A percentile compares a stretch with the other conserved stretches of the same genome.
phyloP scores from a whole-genome alignment of 108 stramenopile species.

The Nitzschia putrida region DNA sequence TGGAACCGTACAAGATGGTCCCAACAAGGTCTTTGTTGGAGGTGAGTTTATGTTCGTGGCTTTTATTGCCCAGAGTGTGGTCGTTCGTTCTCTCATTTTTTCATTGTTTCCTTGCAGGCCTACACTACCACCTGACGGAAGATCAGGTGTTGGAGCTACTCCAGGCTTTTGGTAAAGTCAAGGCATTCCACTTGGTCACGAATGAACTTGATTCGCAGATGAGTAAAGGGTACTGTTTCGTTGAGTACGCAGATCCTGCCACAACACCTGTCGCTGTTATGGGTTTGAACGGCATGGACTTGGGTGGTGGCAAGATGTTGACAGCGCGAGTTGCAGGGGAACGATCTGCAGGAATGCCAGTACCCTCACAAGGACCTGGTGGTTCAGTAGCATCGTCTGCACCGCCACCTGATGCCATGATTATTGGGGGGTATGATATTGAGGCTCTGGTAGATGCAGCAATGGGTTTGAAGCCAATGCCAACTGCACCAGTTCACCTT shows the following conservation, averaged over 20 bases:
- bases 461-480: conserved; percentile 58
- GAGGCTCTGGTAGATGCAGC: conserved; percentile 81
- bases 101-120: conserved; percentile 42
- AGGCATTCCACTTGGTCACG: conserved; percentile 95
- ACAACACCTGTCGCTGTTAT: conserved; percentile 83
- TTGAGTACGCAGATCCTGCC: conserved; percentile 86
- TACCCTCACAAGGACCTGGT: conserved; percentile 17
- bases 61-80: background rate
- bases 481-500: conserved; percentile 47
- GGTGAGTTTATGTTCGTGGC: conserved; percentile 37
- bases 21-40: conserved; percentile 98
- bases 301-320: conserved; percentile 91
- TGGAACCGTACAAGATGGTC: conserved; percentile 91
- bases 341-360: conserved; percentile 28
- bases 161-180: conserved; percentile 87
- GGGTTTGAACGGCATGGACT: conserved; percentile 95
- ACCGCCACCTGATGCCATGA: conserved; percentile 34
- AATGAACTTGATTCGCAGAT: conserved; percentile 68
- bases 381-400: conserved; percentile 10
- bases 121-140: conserved; percentile 93
- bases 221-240: conserved; percentile 97
- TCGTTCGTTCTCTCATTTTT: background rate
- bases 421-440: conserved; percentile 76
- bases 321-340: conserved; percentile 82
- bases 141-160: conserved; percentile 93